These are phyloP conservation scores for Solanum virginianum DNA, from an alignment of 257 asterid species.

Conservation along the genomic window DNA sequence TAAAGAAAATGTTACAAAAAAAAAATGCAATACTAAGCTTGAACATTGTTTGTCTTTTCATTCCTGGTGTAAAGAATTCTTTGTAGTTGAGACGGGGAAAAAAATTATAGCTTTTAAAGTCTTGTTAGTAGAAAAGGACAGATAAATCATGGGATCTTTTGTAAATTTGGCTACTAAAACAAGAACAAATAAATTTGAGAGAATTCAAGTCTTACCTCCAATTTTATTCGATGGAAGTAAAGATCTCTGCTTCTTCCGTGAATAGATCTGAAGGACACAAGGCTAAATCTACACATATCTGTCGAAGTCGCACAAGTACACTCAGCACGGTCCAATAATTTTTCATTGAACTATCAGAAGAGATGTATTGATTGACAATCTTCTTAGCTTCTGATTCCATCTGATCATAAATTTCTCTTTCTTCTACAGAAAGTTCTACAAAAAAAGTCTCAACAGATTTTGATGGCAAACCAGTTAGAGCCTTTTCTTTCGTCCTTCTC, in stretches of 20 bases:
- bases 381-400: slow-evolving; percentile 64
- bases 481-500: slow-evolving; percentile 75
- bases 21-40: neutral
- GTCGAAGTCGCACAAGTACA: slow-evolving; percentile 72
- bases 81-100: neutral
- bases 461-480: slow-evolving; percentile 47
- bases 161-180: neutral
- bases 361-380: slow-evolving; percentile 31
- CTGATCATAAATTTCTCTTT: slow-evolving; percentile 63
- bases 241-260: too few species aligned
- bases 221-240: slow-evolving; percentile 52
- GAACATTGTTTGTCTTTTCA: neutral
- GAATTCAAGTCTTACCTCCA: slow-evolving; percentile 41
- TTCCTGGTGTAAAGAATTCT: neutral
- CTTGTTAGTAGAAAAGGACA: neutral
- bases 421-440: slow-evolving; percentile 58
- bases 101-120: neutral
- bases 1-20: neutral
- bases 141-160: neutral
- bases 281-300: slow-evolving; percentile 45
- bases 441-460: slow-evolving; percentile 47
- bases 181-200: neutral
- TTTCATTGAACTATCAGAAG: slow-evolving; percentile 20
- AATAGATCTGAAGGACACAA: slow-evolving; percentile 38
- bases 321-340: slow-evolving; percentile 54